Evolutionary conservation across 2,329 filamentous ascomycete species (phyloP), one percentile per base, ranked within the genome.

Genomic region (Ascosphaera pollenicola): DNA sequence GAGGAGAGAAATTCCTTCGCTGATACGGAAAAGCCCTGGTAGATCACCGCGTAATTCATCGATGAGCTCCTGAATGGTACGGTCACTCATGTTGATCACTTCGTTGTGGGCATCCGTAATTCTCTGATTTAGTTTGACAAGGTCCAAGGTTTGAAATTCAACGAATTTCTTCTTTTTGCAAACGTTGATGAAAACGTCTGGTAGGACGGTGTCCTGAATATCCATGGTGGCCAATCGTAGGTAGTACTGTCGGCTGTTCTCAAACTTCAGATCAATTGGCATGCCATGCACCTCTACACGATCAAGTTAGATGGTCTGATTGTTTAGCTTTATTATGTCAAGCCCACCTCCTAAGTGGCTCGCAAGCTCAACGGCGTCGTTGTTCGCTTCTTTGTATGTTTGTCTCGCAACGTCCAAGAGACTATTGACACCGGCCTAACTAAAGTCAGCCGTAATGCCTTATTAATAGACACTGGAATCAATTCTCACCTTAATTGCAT

Each of bases 391-490:
- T 48, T 89, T 91, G 58, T 89, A 94, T 0, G 82, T 83, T 49
- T 84, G 78, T 3, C 85, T 71, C 26, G 83, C 81, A 30, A 94
- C 79, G 56, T 94, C 87, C 3, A 95, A 69, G 41, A 94, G 69
- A 2, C 81, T 81, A 48, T 82, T 84, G 34, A 89, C 73, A 0
- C 82, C 81, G 36, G 82, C 73, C 69, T 81, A 46, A 5, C 6
- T 3, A 28, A 30, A 10, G 36, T 46, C 47, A 44, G 55, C 24
- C 52, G 47, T 17, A 37, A 26, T 3, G 3, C 19, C 7, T 19
- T 21, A 15, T n/a, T 11, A 15, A 13, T 16, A 24, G 7, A 15
- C 17, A 19, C 30, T 21, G 19, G 15, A 19, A 36, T 31, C 31
- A 5, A 24, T 24, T 24, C 21, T 41, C 50, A 75, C 73, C 60